phyloP scores from a whole-genome alignment of 1,284 basidiomycete genomes.

The Trametes pubescens region DNA sequence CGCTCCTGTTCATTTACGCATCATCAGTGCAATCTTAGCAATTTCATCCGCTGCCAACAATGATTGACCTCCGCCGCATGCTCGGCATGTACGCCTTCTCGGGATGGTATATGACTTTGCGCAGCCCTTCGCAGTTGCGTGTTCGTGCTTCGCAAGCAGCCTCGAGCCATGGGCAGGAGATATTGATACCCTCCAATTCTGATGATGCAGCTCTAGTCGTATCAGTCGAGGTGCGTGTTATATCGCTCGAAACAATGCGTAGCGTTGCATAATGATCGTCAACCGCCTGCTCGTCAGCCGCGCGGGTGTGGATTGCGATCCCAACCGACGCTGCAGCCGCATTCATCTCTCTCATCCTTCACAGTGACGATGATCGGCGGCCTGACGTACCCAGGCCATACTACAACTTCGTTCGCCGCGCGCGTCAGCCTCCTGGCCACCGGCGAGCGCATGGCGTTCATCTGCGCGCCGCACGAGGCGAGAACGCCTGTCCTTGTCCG shows the following conservation, averaged over 20 bases:
- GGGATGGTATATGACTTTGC: no score
- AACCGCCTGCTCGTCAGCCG: neutral
- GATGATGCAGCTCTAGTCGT: neutral
- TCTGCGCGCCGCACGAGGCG: slow-evolving; percentile 22
- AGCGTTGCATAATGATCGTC: neutral
- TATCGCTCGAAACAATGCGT: neutral
- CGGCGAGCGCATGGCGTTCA: slow-evolving; percentile 16
- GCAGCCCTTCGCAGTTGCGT: no score
- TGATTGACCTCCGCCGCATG: no score
- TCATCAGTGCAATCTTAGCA: no score
- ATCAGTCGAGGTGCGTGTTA: neutral
- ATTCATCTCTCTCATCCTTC: slow-evolving; percentile 3
- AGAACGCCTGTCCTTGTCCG: slow-evolving; percentile 11
- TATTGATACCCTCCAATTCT: neutral
- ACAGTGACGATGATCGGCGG: slow-evolving; percentile 7
- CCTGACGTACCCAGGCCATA: neutral
- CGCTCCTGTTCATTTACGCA: no score
- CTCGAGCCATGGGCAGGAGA: no score
- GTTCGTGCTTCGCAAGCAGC: no score
- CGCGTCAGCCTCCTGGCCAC: slow-evolving; percentile 22
- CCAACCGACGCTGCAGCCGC: slow-evolving; percentile 1
- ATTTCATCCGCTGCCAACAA: no score
- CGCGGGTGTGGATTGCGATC: neutral
- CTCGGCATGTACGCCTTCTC: no score
- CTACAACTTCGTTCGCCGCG: neutral